Conservation (phyloP, 2,329 filamentous ascomycete species). For the Daldinia sp. region DNA sequence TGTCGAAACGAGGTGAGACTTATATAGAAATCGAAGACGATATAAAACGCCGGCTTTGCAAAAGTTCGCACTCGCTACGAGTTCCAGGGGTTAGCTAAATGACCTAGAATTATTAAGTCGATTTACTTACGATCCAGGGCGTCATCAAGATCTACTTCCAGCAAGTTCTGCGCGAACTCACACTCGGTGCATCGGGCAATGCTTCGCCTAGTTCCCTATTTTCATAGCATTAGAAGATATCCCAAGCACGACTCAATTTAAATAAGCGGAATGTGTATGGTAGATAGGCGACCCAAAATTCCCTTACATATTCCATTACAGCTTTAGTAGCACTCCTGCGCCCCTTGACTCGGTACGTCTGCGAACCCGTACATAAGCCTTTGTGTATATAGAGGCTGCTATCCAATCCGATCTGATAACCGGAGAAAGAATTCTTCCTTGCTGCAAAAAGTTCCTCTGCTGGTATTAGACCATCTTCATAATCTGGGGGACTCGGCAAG, state of each 20-base stretch:
- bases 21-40: constrained; percentile 58
- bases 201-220: constrained; percentile 40
- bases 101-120: not conserved
- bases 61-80: constrained; percentile 53
- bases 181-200: constrained; percentile 42
- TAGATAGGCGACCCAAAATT: not conserved
- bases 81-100: not conserved
- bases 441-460: constrained; percentile 37
- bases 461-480: constrained; percentile 44
- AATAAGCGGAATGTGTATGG: not conserved
- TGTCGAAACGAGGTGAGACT: constrained; percentile 55
- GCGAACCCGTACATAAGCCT: constrained; percentile 57
- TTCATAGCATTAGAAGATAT: constrained; percentile 15
- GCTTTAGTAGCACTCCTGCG: constrained; percentile 54
- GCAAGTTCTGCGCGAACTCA: constrained; percentile 40
- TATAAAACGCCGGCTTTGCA: constrained; percentile 53
- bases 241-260: not conserved
- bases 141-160: constrained; percentile 41
- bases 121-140: constrained; percentile 39
- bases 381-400: constrained; percentile 54
- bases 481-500: constrained; percentile 13
- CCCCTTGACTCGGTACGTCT: constrained; percentile 52
- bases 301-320: constrained; percentile 46
- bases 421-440: constrained; percentile 21
- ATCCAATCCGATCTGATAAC: constrained; percentile 51